Base-by-base conservation (phyloP, 1,284 basidiomycete genomes). In the Ceratorhiza oryzae-sativae region DNA sequence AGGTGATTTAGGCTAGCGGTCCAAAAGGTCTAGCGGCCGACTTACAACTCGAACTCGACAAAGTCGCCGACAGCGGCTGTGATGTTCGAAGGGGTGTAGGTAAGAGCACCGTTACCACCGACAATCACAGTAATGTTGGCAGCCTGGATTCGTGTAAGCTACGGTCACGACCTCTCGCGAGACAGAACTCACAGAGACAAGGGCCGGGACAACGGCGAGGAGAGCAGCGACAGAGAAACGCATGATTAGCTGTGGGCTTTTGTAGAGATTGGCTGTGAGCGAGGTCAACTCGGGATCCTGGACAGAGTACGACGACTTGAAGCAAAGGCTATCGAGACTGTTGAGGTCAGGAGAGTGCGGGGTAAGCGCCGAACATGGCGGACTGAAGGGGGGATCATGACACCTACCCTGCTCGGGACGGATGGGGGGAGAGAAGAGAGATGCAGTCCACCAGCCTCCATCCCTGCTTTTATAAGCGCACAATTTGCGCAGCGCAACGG, bases 41-140 rank as follows among this genome's bases (percentile, higher is more conserved):
- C 25, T 49, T 49, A 73, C 73, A 84, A 87, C 41, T 79, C 74
- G 80, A 87, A 87, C 51, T 80, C 84, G 63, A 88, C 77, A 13
- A 82, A 79, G 15, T 84, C 82, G 42, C 84, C 85, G 46, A 82
- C 80, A 8, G 79, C 74, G 3, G 84, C 85, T 25, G 77, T 85
- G 67, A 86, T 73, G 46, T 73, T 79, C 45, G 78, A 73, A 2
- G 86, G 86, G 45, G 77, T 81, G 79, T 84, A 88, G 70, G 82
- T 81, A 77, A 84, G 83, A 53, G 80, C 76, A 1, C 80, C 81
- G 2, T 78, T 79, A 2, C 77, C 76, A 41, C 61, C 59, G 18
- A 67, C 75, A 32, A 58, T 48, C 42, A 75, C 72, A 30, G 59
- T 72, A 61, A 74, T 72, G 55, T 58, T 75, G n/a, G 46, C 55